A percentile compares a stretch with the other conserved stretches of the same genome.
Conservation (phyloP, 495 filamentous ascomycete species). For the Daldinia vernicosa region DNA sequence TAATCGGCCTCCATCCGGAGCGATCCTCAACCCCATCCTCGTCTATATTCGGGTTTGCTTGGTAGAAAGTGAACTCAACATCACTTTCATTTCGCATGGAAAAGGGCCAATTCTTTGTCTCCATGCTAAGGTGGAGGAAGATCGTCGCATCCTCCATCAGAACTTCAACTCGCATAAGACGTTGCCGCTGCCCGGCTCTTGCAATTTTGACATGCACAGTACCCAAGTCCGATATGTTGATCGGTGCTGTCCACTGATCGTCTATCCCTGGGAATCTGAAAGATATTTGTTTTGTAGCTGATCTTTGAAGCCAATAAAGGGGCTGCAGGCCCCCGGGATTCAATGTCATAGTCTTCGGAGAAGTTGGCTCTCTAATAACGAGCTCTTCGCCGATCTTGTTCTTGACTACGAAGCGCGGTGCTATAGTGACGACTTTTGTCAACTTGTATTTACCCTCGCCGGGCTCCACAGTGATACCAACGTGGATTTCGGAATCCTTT, state of each 20-base stretch:
- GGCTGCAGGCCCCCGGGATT: slow-evolving; percentile 80
- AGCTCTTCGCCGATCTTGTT: slow-evolving; percentile 90
- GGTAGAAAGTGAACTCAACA: slow-evolving; percentile 93
- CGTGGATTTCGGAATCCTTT: slow-evolving; percentile 82
- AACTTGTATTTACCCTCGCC: slow-evolving; percentile 98
- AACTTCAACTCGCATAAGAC: slow-evolving; percentile 85
- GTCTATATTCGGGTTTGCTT: slow-evolving; percentile 73
- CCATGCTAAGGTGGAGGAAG: slow-evolving; percentile 88
- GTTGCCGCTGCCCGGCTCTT: slow-evolving; percentile 86
- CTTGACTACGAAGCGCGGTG: slow-evolving; percentile 92
- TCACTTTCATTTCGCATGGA: slow-evolving; percentile 98
- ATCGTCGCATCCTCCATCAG: slow-evolving; percentile 91
- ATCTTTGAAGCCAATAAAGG: slow-evolving; percentile 83
- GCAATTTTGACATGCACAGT: slow-evolving; percentile 93
- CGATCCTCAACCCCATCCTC: slow-evolving; percentile 86
- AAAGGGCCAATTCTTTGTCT: slow-evolving; percentile 96
- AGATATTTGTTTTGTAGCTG: slow-evolving; percentile 84
- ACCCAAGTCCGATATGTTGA: slow-evolving; percentile 94
- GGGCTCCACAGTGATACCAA: slow-evolving; percentile 86
- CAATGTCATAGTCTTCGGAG: slow-evolving; percentile 79
- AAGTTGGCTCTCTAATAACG: slow-evolving; percentile 86
- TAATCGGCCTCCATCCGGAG: slow-evolving; percentile 86
- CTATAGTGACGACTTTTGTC: slow-evolving; percentile 92
- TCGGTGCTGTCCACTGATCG: slow-evolving; percentile 97
- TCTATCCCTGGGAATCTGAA: slow-evolving; percentile 94